Percentiles rank a stretch among this genome's conserved stretches.
Conservation (phyloP, 495 filamentous ascomycete species). For the Aspergillus saccharolyticus region DNA sequence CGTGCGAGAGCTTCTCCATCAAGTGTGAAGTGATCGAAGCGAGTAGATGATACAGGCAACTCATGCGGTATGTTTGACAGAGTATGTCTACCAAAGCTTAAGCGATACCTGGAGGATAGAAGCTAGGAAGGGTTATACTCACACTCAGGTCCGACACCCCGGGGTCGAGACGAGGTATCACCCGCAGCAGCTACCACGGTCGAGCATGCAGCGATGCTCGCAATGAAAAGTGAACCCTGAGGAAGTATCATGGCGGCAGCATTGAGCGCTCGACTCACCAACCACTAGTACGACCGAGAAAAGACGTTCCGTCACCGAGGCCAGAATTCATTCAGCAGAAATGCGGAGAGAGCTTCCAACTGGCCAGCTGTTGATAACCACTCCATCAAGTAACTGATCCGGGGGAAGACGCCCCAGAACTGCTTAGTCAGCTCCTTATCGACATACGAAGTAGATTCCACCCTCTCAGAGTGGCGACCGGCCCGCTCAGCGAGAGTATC, state of each 20-base stretch:
- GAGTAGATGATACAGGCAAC: background rate
- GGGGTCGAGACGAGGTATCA: slow-evolving; percentile 47
- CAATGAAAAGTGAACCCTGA: slow-evolving; percentile 35
- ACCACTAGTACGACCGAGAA: background rate
- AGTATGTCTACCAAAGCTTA: background rate
- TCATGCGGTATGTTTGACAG: background rate
- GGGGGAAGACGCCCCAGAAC: slow-evolving; percentile 17
- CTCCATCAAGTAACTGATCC: slow-evolving; percentile 4
- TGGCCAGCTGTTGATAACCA: slow-evolving; percentile 36
- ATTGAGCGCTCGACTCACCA: slow-evolving; percentile 31
- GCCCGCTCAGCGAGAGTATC: slow-evolving; percentile 22
- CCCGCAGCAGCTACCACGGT: slow-evolving; percentile 30
- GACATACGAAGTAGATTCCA: background rate
- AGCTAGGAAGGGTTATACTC: slow-evolving; percentile 21
- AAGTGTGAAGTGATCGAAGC: background rate
- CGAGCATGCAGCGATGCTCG: slow-evolving; percentile 35
- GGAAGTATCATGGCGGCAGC: slow-evolving; percentile 41
- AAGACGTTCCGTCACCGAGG: background rate
- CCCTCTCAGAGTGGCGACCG: slow-evolving; percentile 10
- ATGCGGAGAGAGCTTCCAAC: slow-evolving; percentile 38
- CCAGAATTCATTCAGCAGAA: background rate
- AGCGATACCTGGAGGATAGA: background rate
- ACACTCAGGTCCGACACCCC: slow-evolving; percentile 69
- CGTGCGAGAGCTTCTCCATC: background rate
- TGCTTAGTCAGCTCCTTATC: slow-evolving; percentile 29